These are phyloP conservation scores for Colletotrichum salicis DNA, from an alignment of 2,329 filamentous ascomycete species.

Conservation along the genomic window DNA sequence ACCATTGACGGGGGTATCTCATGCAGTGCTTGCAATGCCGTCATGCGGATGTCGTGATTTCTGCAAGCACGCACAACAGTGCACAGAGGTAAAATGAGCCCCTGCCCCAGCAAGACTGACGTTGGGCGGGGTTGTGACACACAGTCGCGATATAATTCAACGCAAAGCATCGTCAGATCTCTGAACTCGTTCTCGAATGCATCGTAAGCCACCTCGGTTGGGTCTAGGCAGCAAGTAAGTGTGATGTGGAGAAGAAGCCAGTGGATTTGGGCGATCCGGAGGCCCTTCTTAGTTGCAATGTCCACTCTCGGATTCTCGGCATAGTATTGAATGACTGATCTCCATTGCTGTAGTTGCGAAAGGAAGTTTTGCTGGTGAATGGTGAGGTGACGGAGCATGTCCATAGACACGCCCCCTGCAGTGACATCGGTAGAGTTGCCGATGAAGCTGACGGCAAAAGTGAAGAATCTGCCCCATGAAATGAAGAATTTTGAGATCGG, in stretches of 20 bases:
- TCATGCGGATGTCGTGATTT: conserved; percentile 30
- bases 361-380: conserved; percentile 19
- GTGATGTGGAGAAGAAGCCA: conserved; percentile 21
- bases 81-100: conserved; percentile 26
- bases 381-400: conserved; percentile 1
- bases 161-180: conserved; percentile 13
- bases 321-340: conserved; percentile 10
- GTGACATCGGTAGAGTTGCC: conserved; percentile 7
- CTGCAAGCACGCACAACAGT: conserved; percentile 33
- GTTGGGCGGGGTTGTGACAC: neutral
- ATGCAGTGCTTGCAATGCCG: conserved; percentile 27
- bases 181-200: conserved; percentile 31
- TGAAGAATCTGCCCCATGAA: conserved; percentile 32
- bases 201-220: conserved; percentile 34
- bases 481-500: conserved; percentile 21
- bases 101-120: conserved; percentile 21
- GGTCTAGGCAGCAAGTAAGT: conserved; percentile 29
- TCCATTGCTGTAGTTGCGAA: conserved; percentile 17
- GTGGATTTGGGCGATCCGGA: conserved; percentile 31
- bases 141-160: conserved; percentile 27
- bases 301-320: neutral
- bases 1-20: conserved; percentile 31
- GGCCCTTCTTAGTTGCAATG: conserved; percentile 10
- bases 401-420: neutral
- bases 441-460: conserved; percentile 26